Evolutionary conservation across 1,139 yeast species (phyloP), one percentile per base, ranked within the genome.

Genomic region (Geotrichum australiense): DNA sequence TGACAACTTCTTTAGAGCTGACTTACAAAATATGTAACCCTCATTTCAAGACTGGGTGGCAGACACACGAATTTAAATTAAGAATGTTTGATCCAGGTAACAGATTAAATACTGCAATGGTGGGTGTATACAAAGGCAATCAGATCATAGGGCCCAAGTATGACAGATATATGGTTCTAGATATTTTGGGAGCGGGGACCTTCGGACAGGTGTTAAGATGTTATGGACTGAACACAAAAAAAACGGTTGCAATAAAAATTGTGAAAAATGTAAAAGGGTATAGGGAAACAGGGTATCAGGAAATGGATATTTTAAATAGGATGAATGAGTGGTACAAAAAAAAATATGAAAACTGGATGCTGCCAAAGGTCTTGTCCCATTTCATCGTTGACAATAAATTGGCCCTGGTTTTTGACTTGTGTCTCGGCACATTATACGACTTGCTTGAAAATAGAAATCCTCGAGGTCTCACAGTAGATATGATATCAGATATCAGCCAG

Each of bases 181-280:
- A 91, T 62, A 72, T 91, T 18, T 64, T 91, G 35, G 98, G 98
- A 0, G 91, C 89, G 51, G 98, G 98, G 2, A 89, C 98, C 0
- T 91, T 91, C 70, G 98, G 98, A 4, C 98, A 91, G 63, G 98
- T 91, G 42, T 97, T 89, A 25, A 91, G 89, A 63, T 91, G 97
- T 63, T 97, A 91, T 62, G 86, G 91, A 59, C 68, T 91, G 61
- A 69, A 78, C 39, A 86, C 91, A 33, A 91, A 86, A 57, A 87
- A 85, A 47, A 77, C 89, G 15, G 86, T 89, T 36, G 98, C 98
- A 0, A 94, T 91, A 31, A 91, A 91, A 61, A 94, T 91, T 34
- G 84, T 91, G 51, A 91, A 91, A 59, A 82, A 94, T 25, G 83
- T 83, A 57, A 85, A 95, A 4, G 95, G 94, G 10, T 87, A 83